These are phyloP conservation scores for Pestalotiopsis sp. DNA, from an alignment of 2,329 filamentous ascomycete genomes.

Conservation along the genomic window DNA sequence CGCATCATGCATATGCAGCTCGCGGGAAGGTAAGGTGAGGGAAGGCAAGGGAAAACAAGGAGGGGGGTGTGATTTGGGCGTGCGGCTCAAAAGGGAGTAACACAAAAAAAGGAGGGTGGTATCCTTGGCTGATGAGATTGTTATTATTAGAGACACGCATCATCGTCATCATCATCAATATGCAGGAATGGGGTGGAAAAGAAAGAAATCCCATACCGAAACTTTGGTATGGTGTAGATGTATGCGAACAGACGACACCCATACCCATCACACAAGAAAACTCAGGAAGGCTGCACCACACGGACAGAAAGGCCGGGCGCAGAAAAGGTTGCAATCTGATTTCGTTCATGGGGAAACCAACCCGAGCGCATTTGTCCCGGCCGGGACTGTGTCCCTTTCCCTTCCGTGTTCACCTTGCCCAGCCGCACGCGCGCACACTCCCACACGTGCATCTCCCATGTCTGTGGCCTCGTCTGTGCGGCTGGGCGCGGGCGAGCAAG, in stretches of 20 bases:
- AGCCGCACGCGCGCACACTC: too few relatives aligned
- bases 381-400: not conserved
- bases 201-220: not conserved
- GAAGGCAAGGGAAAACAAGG: not conserved
- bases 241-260: not conserved
- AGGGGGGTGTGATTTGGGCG: not conserved
- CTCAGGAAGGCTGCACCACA: not conserved
- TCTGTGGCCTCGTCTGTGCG: not conserved
- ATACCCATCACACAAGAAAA: not conserved
- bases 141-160: not conserved
- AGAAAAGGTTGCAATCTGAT: not conserved
- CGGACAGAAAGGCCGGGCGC: not conserved
- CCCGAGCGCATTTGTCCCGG: not conserved
- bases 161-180: not conserved
- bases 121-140: not conserved
- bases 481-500: not conserved
- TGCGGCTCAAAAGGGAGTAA: not conserved
- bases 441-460: not conserved
- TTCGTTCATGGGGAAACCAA: too few relatives aligned
- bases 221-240: not conserved
- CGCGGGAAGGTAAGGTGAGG: not conserved
- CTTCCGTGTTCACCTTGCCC: not conserved
- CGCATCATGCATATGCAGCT: conserved; percentile 3
- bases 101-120: not conserved
- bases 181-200: not conserved